Base-by-base conservation (phyloP, 1,284 basidiomycete species). In the Lignosus rhinocerotis region DNA sequence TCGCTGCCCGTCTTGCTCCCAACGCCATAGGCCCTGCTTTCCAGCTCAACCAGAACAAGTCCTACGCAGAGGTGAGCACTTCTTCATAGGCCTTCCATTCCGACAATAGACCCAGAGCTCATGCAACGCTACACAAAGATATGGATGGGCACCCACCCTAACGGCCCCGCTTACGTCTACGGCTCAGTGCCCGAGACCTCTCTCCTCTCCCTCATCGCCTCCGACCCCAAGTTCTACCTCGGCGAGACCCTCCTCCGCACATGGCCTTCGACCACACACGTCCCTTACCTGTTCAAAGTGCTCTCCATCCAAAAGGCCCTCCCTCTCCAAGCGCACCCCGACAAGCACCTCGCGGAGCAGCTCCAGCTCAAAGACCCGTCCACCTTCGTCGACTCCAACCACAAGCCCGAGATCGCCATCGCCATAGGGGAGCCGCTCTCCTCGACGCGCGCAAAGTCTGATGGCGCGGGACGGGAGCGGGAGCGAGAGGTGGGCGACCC, bases 381-480 rank as follows among this genome's bases (percentile, higher is more conserved):
- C 48, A 82, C 95, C 59, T 57, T 62, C 54, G 51, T 69, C 88
- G 94, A 97, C 74, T 81, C 86, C 11, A 96, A 97, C 68, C 95
- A 97, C 71, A 97, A 97, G 76, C 97, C 96, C 5, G 96, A 99
- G 73, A 97, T 99, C 90, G 94, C 95, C 5, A 84, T 98, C 48
- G 96, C 96, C 0, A 77, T 99, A 56, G 68, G 67, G 4, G 60
- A 63, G 36, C 67, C 66, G 14, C 58, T 70, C 14, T 44, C 17
- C 17, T 30, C 10, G 2, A 55, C 58, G 8, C 41, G 46, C 7
- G 52, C 43, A 8, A 38, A 51, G 38, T 19, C 43, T 19, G 2
- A 33, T 36, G 7, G 43, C 44, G 25, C 52, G 42, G 12, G 36
- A 45, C 16, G 2, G 32, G 16, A 41, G 25, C 25, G 51, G 39